A percentile compares a stretch with the other conserved stretches of the same genome.
phyloP scores from a whole-genome alignment of 1,139 yeast genomes.

The Geotrichum phurueaensis region DNA sequence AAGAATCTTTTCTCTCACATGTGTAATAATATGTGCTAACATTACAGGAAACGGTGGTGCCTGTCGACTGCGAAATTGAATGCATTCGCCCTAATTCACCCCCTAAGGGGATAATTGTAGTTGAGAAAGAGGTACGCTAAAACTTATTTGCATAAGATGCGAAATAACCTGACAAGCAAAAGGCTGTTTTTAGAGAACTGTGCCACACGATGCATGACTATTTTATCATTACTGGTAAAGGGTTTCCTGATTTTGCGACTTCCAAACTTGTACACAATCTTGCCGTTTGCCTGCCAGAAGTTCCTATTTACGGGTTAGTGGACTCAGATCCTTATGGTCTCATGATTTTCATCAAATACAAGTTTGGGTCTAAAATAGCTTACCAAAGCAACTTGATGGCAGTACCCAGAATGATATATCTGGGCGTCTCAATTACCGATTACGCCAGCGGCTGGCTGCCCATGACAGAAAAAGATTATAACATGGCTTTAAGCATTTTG shows the following conservation, averaged over 20 bases:
- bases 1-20: neutral
- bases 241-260: slow-evolving; percentile 66
- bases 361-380: slow-evolving; percentile 27
- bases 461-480: slow-evolving; percentile 37
- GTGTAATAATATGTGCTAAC: neutral
- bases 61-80: slow-evolving; percentile 16
- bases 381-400: slow-evolving; percentile 13
- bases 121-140: slow-evolving; percentile 57
- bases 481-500: slow-evolving; percentile 36
- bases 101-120: slow-evolving; percentile 41
- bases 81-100: slow-evolving; percentile 3
- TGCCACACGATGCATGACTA: slow-evolving; percentile 18
- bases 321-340: slow-evolving; percentile 70
- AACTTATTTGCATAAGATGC: neutral
- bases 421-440: slow-evolving; percentile 41
- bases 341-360: slow-evolving; percentile 47
- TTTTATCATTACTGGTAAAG: slow-evolving; percentile 50
- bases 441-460: slow-evolving; percentile 38
- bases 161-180: neutral
- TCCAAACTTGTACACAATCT: slow-evolving; percentile 52
- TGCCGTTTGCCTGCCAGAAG: slow-evolving; percentile 43
- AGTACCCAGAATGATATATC: slow-evolving; percentile 24
- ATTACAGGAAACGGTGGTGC: slow-evolving; percentile 14
- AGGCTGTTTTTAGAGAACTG: slow-evolving; percentile 31
- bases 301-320: slow-evolving; percentile 45